Evolutionary conservation across 345 rosid genomes (phyloP), one percentile per base, ranked within the genome.

Genomic region (Lepidium africanum): DNA sequence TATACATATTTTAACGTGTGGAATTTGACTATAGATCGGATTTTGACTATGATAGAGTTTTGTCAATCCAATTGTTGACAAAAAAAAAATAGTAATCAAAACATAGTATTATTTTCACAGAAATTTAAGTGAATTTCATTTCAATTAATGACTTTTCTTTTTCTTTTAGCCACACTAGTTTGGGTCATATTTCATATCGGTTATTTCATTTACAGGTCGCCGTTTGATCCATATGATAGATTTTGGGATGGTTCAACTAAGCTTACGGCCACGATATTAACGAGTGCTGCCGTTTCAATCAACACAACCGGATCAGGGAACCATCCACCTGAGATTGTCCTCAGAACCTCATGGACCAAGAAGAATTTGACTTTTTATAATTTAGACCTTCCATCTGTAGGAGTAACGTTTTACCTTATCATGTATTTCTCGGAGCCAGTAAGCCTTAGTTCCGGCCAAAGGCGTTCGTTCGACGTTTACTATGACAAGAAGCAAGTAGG

Each of bases 241-340:
- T 23, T 69, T 15, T 69, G 66, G 73, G 48, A 6, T 30, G 7
- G 5, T 39, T 13, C 40, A 11, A 17, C 49, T 42, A 2, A 39
- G 7, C 19, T 15, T 7, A 32, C 21, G 10, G 14, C 23, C 3
- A 6, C 4, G 17, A 9, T 9, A 12, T 14, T 57, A 60, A 60
- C 59, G 19, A 70, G 74, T 51, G 15, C 61, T 1, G 60, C 74
- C 15, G 19, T n/a, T 1, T 49, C 54, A 7, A 70, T 70, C 42
- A 51, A 70, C 67, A 60, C 37, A 41, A 38, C 67, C 32, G 36
- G 45, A 2, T 51, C 74, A 10, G 52, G 40, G 7, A 70, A 70
- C 33, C 42, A 32, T 19, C 74, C 74, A 51, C 74, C 74, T 0
- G 74, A 70, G 67, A 70, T 70, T 49, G n/a, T 70, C 39, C 60